A percentile compares a stretch with the other conserved stretches of the same genome.
These are phyloP conservation scores for Pseudogymnoascus sp. DNA, from an alignment of 2,329 filamentous ascomycete species.

Conservation along the genomic window DNA sequence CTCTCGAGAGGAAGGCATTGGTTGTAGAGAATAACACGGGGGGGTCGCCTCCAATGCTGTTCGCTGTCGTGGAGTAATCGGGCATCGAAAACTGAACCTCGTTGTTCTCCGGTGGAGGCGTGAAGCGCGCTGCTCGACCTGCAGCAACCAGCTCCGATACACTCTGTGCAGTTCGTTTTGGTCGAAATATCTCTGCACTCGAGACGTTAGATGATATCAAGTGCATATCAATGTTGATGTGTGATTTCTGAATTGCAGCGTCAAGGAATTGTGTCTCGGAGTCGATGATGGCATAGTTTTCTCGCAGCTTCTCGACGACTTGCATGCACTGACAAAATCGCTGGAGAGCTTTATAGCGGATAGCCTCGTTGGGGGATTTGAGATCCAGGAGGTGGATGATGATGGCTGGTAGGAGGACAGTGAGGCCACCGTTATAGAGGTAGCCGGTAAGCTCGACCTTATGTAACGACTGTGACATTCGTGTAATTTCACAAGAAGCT, in stretches of 20 bases:
- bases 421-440: slow-evolving; percentile 79
- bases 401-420: slow-evolving; percentile 78
- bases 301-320: slow-evolving; percentile 75
- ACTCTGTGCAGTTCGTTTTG: neutral
- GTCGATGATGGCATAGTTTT: slow-evolving; percentile 82
- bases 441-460: slow-evolving; percentile 66
- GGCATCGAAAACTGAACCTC: neutral
- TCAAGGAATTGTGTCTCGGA: slow-evolving; percentile 85
- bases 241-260: slow-evolving; percentile 75
- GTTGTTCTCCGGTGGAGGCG: neutral
- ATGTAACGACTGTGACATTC: slow-evolving; percentile 70
- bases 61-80: neutral
- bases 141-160: slow-evolving; percentile 1
- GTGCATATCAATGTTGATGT: slow-evolving; percentile 40
- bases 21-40: neutral
- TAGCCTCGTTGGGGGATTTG: slow-evolving; percentile 68
- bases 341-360: slow-evolving; percentile 63
- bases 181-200: neutral
- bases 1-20: neutral
- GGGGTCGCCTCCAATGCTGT: neutral
- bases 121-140: neutral
- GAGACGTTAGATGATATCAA: neutral
- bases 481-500: slow-evolving; percentile 75
- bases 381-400: slow-evolving; percentile 87
- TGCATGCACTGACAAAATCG: slow-evolving; percentile 86